These are phyloP conservation scores for Rosa lucieae DNA, from an alignment of 306 rosid genomes.

Conservation along the genomic window DNA sequence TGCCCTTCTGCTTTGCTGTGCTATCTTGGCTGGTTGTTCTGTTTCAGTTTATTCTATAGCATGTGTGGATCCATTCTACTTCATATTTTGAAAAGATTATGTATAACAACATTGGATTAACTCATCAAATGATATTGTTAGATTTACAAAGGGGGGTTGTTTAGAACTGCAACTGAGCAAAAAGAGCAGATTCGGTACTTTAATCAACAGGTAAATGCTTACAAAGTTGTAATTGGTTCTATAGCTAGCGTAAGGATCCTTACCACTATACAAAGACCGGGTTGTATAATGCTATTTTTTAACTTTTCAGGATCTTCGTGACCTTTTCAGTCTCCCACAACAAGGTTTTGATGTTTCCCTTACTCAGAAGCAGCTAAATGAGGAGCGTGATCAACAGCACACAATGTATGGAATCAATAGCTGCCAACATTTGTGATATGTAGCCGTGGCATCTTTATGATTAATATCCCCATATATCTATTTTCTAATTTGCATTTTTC, in stretches of 20 bases:
- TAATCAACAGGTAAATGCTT: slow-evolving; percentile 74
- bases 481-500: not conserved
- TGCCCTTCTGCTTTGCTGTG: not conserved
- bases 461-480: not conserved
- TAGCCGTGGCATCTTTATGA: not conserved
- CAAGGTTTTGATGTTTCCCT: slow-evolving; percentile 93
- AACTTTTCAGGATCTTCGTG: slow-evolving; percentile 74
- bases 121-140: slow-evolving; percentile 28
- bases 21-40: not conserved
- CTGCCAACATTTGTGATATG: not conserved
- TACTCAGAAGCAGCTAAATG: slow-evolving; percentile 80
- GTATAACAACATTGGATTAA: slow-evolving; percentile 12
- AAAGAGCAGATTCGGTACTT: slow-evolving; percentile 93
- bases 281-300: slow-evolving; percentile 5
- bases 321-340: slow-evolving; percentile 84
- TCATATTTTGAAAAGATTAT: not conserved
- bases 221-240: not conserved
- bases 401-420: slow-evolving; percentile 47
- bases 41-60: not conserved
- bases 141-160: slow-evolving; percentile 85
- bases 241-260: not conserved
- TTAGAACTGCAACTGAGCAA: slow-evolving; percentile 91
- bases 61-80: not conserved
- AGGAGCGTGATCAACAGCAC: slow-evolving; percentile 70
- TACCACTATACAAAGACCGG: not conserved